A percentile compares a stretch with the other conserved stretches of the same genome.
phyloP scores from a whole-genome alignment of 2,329 filamentous ascomycete species.

The Samsoniella hepiali region DNA sequence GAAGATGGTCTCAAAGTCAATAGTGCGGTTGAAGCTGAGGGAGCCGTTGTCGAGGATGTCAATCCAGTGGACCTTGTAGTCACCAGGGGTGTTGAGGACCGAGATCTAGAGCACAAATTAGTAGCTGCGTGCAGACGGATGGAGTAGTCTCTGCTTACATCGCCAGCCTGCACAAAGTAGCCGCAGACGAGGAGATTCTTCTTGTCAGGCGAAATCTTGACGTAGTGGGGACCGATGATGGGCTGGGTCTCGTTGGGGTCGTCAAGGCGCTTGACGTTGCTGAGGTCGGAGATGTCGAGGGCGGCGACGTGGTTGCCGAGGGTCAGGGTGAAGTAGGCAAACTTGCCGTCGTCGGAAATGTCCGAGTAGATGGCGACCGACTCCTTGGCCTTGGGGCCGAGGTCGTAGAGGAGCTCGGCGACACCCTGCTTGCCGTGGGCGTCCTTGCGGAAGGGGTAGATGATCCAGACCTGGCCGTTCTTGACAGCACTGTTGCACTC shows the following conservation, averaged over 20 bases:
- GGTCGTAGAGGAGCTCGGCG: slow-evolving; percentile 55
- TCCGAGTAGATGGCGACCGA: slow-evolving; percentile 59
- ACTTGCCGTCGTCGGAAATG: slow-evolving; percentile 55
- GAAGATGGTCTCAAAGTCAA: slow-evolving; percentile 55
- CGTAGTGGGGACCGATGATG: slow-evolving; percentile 59
- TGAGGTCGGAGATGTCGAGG: slow-evolving; percentile 59
- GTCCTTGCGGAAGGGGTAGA: slow-evolving; percentile 58
- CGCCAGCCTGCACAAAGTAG: slow-evolving; percentile 62
- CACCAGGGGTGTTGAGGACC: slow-evolving; percentile 57
- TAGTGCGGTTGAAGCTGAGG: slow-evolving; percentile 57
- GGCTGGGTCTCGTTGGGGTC: slow-evolving; percentile 57
- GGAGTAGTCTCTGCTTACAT: slow-evolving; percentile 29
- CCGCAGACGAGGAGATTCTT: slow-evolving; percentile 63
- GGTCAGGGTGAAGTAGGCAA: slow-evolving; percentile 58
- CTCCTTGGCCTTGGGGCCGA: slow-evolving; percentile 54
- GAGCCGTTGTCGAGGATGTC: slow-evolving; percentile 53
- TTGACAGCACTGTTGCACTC: slow-evolving; percentile 44
- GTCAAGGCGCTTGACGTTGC: slow-evolving; percentile 58
- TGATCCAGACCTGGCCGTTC: slow-evolving; percentile 60
- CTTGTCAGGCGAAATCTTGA: slow-evolving; percentile 63
- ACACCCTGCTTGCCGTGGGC: slow-evolving; percentile 54
- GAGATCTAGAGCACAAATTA: slow-evolving; percentile 39
- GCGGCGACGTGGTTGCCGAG: slow-evolving; percentile 60
- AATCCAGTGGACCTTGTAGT: slow-evolving; percentile 62
- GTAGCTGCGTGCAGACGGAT: not conserved